phyloP scores from a whole-genome alignment of 1,284 basidiomycete genomes.

The Moesziomyces globuligerus region DNA sequence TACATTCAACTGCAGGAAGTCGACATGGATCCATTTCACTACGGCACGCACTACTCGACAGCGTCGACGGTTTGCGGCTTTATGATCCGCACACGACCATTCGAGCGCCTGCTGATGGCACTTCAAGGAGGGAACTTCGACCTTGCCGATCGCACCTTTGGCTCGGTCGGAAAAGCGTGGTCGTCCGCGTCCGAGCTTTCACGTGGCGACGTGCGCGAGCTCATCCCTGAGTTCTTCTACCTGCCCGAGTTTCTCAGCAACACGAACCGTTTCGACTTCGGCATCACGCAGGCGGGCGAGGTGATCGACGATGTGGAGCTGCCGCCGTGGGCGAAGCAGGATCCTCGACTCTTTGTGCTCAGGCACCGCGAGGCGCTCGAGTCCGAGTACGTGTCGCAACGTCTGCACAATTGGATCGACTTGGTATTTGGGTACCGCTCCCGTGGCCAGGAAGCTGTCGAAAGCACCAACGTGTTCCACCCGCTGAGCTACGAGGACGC shows the following conservation, averaged over 20 bases:
- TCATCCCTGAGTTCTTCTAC: conserved; percentile 90
- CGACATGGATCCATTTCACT: conserved; percentile 73
- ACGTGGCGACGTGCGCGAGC: conserved; percentile 90
- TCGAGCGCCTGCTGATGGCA: conserved; percentile 54
- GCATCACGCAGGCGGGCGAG: conserved; percentile 83
- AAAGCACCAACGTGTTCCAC: conserved; percentile 87
- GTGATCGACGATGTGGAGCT: conserved; percentile 86
- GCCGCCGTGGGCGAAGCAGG: conserved; percentile 88
- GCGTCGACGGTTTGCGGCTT: conserved; percentile 97
- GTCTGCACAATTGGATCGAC: conserved; percentile 91
- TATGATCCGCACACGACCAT: conserved; percentile 85
- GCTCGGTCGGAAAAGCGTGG: conserved; percentile 77
- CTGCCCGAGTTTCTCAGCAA: conserved; percentile 70
- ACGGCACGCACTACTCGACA: conserved; percentile 89
- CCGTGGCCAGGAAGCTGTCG: conserved; percentile 64
- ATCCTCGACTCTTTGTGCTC: conserved; percentile 84
- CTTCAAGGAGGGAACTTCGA: conserved; percentile 80
- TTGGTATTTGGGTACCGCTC: conserved; percentile 69
- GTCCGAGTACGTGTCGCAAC: conserved; percentile 85
- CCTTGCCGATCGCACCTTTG: conserved; percentile 90
- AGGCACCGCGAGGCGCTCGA: conserved; percentile 88
- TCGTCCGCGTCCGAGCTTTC: conserved; percentile 85
- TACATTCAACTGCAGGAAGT: conserved; percentile 79
- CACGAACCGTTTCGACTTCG: conserved; percentile 76
- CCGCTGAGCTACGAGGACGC: conserved; percentile 87